phyloP scores from a whole-genome alignment of 1,284 basidiomycete genomes.

The Xerocomus cyaneibrunnescens region DNA sequence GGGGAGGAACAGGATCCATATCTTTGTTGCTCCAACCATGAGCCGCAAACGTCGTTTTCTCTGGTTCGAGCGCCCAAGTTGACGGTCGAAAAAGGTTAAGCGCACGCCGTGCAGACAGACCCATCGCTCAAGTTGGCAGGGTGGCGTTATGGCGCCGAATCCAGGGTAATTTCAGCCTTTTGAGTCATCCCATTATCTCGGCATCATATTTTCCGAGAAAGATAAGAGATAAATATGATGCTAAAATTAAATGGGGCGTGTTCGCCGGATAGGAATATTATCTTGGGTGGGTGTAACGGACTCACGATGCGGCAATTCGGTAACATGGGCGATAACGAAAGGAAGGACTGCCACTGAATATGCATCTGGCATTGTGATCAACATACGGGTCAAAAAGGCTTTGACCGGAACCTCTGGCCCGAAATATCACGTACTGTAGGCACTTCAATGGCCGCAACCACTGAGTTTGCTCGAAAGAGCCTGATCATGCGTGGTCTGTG shows the following conservation, averaged over 20 bases:
- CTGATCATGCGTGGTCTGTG: too few species aligned
- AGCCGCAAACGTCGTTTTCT: slow-evolving; percentile 52
- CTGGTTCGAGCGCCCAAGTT: slow-evolving; percentile 48
- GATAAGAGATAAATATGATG: too few species aligned
- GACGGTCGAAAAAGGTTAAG: slow-evolving; percentile 31
- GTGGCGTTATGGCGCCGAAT: neutral
- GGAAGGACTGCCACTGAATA: neutral
- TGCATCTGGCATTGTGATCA: neutral
- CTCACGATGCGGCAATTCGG: neutral
- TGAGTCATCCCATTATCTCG: slow-evolving; percentile 6
- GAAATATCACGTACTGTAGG: too few species aligned
- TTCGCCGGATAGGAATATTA: slow-evolving; percentile 1
- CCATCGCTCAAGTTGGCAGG: slow-evolving; percentile 14
- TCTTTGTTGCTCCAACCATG: slow-evolving; percentile 71
- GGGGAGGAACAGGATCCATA: slow-evolving; percentile 71
- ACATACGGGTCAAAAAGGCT: neutral
- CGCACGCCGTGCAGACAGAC: slow-evolving; percentile 2
- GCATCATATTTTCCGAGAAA: neutral
- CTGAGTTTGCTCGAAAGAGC: too few species aligned
- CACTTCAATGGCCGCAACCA: too few species aligned
- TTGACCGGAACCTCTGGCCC: neutral
- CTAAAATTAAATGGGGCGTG: neutral
- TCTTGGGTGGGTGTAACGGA: neutral
- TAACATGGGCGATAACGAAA: neutral
- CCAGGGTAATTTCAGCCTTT: neutral